Conservation (phyloP, 1,139 yeast genomes). For the Meyerozyma smithsonii region DNA sequence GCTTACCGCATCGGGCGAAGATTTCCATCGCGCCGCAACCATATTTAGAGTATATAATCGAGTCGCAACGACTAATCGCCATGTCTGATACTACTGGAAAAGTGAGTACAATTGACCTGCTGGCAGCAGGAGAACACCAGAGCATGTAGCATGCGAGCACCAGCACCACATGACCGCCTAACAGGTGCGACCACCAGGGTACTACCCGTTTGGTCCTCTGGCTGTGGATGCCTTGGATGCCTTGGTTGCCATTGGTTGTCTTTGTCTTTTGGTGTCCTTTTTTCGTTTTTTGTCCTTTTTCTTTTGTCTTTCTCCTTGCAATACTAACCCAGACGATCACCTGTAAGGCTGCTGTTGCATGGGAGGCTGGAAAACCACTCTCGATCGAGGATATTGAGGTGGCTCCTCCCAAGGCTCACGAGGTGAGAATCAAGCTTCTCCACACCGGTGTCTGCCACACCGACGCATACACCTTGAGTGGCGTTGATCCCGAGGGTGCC, state of each 20-base stretch:
- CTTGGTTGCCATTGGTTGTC: too few relatives aligned
- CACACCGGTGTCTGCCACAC: constrained; percentile 98
- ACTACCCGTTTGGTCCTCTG: too few relatives aligned
- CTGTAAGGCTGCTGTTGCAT: constrained; percentile 95
- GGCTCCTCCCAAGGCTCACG: constrained; percentile 92
- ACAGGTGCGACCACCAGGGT: constrained; percentile 2
- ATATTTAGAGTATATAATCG: not conserved
- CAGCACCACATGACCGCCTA: too few relatives aligned
- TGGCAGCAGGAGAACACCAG: too few relatives aligned
- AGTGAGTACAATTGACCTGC: too few relatives aligned
- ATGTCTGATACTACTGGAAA: constrained; percentile 14
- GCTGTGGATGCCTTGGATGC: too few relatives aligned
- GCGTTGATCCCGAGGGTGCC: constrained; percentile 94
- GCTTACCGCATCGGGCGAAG: not conserved
- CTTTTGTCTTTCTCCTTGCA: not conserved
- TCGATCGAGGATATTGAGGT: constrained; percentile 84
- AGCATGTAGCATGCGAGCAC: too few relatives aligned
- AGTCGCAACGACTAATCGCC: not conserved
- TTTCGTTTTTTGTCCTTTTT: not conserved
- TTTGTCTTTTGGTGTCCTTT: too few relatives aligned
- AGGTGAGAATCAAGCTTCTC: constrained; percentile 83
- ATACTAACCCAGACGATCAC: constrained; percentile 54
- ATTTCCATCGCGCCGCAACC: not conserved
- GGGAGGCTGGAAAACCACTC: constrained; percentile 90
- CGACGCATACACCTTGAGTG: constrained; percentile 93